phyloP scores from a whole-genome alignment of 306 rosid genomes.

The Ormosia emarginata region DNA sequence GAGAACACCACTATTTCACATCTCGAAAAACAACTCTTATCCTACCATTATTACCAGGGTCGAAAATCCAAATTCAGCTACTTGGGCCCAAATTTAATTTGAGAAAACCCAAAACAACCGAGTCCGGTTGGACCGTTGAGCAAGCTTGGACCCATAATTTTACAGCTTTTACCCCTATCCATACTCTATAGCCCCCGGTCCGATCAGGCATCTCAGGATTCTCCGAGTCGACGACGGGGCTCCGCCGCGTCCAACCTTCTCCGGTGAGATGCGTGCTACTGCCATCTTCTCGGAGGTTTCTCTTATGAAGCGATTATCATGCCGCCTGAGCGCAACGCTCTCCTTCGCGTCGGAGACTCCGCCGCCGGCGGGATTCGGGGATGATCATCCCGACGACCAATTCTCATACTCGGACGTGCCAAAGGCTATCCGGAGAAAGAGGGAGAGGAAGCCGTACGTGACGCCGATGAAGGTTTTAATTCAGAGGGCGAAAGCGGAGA shows the following conservation, averaged over 20 bases:
- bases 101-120: background rate
- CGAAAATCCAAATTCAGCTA: too few species aligned
- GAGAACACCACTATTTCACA: too few species aligned
- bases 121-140: background rate
- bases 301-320: slow-evolving; percentile 20
- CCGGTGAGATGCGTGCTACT: slow-evolving; percentile 29
- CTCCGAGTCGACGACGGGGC: background rate
- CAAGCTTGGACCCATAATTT: background rate
- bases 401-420: slow-evolving; percentile 57
- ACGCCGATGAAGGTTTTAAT: slow-evolving; percentile 81
- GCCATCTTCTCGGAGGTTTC: background rate
- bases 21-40: too few species aligned
- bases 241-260: background rate
- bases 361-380: background rate
- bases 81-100: background rate
- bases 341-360: slow-evolving; percentile 29
- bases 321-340: slow-evolving; percentile 11
- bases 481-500: slow-evolving; percentile 62
- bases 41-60: too few species aligned
- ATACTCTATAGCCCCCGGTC: background rate
- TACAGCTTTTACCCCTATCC: background rate
- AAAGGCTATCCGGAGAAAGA: slow-evolving; percentile 37
- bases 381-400: slow-evolving; percentile 4
- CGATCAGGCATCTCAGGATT: background rate
- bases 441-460: slow-evolving; percentile 68